Conservation (phyloP, 345 rosid species). For the Brassica napus region DNA sequence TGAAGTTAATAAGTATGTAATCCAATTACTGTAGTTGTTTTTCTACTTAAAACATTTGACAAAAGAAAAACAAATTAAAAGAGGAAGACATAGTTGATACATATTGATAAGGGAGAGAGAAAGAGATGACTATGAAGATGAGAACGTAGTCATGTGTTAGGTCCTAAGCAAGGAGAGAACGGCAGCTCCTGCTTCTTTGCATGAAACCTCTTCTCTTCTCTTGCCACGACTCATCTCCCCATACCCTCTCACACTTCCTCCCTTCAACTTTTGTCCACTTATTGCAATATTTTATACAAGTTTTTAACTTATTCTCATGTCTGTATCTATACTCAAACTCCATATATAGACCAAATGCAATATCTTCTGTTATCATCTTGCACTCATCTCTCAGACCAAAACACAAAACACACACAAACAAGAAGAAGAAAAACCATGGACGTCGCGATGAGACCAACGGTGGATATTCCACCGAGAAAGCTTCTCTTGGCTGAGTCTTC, state of each 20-base stretch:
- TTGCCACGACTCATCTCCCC: constrained; percentile 39
- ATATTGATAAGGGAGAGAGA: constrained; percentile 32
- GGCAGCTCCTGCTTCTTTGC: constrained; percentile 47
- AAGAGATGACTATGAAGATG: constrained; percentile 22
- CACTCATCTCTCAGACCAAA: constrained; percentile 3
- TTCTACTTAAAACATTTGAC: not conserved
- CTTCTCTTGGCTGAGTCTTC: constrained; percentile 29
- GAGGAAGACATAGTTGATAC: not conserved
- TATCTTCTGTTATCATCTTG: not conserved
- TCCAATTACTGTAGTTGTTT: too few relatives aligned
- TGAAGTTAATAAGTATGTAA: not conserved
- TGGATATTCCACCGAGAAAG: constrained; percentile 41
- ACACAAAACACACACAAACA: not conserved
- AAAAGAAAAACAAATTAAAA: not conserved
- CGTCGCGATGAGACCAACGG: constrained; percentile 35
- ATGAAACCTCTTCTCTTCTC: constrained; percentile 40
- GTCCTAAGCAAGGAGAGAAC: constrained; percentile 33
- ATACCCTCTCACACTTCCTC: constrained; percentile 33
- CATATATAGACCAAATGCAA: constrained; percentile 19
- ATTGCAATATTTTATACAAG: not conserved
- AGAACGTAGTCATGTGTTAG: constrained; percentile 38
- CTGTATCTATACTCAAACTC: constrained; percentile 28
- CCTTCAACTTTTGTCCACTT: constrained; percentile 29
- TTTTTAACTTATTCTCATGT: constrained; percentile 31
- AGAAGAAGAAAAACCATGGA: constrained; percentile 21